Evolutionary conservation across 2,329 filamentous ascomycete species (phyloP).

Genomic region (Dryadomyces sulphureus): DNA sequence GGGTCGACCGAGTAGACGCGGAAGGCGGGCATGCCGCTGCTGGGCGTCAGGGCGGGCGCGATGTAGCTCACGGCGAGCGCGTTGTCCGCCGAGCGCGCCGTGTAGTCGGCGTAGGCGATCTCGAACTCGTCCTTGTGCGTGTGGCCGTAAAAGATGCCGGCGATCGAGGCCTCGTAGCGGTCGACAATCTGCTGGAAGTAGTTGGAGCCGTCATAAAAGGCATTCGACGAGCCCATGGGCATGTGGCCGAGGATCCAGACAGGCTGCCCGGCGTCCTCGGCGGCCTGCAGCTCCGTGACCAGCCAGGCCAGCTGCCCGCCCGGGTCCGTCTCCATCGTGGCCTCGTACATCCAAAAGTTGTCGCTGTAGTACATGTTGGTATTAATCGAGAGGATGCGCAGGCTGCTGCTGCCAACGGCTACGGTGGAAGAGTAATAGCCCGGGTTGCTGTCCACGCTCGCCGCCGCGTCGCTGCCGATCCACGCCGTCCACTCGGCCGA

Average conservation of each 20-base stretch:
- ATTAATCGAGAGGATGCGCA: constrained; percentile 42
- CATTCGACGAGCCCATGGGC: constrained; percentile 33
- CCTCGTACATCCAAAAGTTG: constrained; percentile 40
- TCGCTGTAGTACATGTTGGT: constrained; percentile 42
- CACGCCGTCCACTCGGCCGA: constrained; percentile 29
- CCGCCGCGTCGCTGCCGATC: constrained; percentile 22
- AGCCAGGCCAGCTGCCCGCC: constrained; percentile 37
- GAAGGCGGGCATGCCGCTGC: constrained; percentile 39
- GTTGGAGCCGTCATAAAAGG: constrained; percentile 36
- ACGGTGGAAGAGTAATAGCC: constrained; percentile 22
- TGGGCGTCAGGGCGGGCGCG: constrained; percentile 38
- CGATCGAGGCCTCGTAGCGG: constrained; percentile 35
- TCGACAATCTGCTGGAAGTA: constrained; percentile 38
- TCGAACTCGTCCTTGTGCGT: constrained; percentile 42
- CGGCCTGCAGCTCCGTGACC: constrained; percentile 32
- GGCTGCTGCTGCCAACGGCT: constrained; percentile 20
- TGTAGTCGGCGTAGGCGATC: constrained; percentile 35
- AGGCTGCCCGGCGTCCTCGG: constrained; percentile 32
- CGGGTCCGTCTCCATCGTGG: constrained; percentile 34
- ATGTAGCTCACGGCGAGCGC: constrained; percentile 37
- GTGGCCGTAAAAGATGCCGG: constrained; percentile 40
- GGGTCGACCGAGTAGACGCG: constrained; percentile 42
- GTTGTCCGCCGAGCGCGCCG: constrained; percentile 21
- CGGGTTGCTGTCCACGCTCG: constrained; percentile 16
- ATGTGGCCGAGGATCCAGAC: constrained; percentile 45